Evolutionary conservation across 176 grass and related monocot species (phyloP).

Genomic region (Paspalum vaginatum): DNA sequence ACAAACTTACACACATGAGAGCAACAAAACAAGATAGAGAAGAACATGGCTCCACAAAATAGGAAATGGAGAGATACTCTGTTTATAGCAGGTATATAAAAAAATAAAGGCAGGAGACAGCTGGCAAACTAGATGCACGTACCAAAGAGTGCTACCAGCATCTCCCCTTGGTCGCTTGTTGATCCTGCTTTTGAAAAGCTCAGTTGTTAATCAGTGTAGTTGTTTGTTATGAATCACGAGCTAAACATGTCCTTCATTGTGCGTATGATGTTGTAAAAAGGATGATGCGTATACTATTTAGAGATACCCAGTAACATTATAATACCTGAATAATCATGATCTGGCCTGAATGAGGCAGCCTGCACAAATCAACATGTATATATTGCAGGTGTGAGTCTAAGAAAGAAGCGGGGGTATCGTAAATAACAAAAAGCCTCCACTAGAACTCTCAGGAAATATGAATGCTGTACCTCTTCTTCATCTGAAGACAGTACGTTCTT

Average conservation of each 20-base stretch:
- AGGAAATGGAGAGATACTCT: not conserved
- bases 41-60: not conserved
- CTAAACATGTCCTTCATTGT: not conserved
- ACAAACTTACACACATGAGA: not conserved
- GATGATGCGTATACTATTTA: not conserved
- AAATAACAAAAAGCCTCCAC: not conserved
- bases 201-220: not conserved
- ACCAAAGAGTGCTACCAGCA: conserved; percentile 2
- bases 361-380: not conserved
- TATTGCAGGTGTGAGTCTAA: not conserved
- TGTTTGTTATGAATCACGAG: not conserved
- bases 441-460: not conserved
- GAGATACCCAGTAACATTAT: not conserved
- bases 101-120: not conserved
- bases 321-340: not conserved
- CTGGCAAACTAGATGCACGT: not conserved
- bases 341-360: not conserved
- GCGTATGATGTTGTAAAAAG: not conserved
- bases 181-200: not conserved
- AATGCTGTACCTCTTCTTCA: conserved; percentile 9
- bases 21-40: not conserved
- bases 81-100: not conserved
- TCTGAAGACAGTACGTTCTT: not conserved
- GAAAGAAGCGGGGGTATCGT: not conserved
- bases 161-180: not conserved